Evolutionary conservation across 2,329 filamentous ascomycete genomes (phyloP).

Genomic region (Rhynchosporium agropyri): DNA sequence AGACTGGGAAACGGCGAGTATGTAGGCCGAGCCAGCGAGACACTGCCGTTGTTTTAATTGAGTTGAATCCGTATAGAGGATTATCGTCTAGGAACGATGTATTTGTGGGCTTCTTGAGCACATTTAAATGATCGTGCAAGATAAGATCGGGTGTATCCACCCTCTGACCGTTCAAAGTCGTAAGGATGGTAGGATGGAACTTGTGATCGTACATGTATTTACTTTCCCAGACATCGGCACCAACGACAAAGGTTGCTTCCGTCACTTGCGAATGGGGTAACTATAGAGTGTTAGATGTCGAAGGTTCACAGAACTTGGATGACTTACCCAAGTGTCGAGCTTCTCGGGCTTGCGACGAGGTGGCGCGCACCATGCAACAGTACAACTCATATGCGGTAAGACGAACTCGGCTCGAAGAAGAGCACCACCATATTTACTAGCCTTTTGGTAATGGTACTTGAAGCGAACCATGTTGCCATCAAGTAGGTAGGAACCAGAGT

Average conservation of each 20-base stretch:
- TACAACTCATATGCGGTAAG: constrained; percentile 54
- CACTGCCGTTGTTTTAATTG: constrained; percentile 33
- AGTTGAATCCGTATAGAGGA: constrained; percentile 52
- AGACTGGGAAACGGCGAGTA: constrained; percentile 43
- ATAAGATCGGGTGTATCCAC: constrained; percentile 57
- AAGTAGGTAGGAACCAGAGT: constrained; percentile 55
- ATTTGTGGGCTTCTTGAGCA: constrained; percentile 47
- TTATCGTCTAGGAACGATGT: constrained; percentile 54
- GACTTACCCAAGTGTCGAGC: constrained; percentile 44
- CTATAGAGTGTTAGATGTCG: constrained; percentile 48
- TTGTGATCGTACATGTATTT: constrained; percentile 52
- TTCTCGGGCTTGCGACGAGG: constrained; percentile 53
- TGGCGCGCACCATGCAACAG: constrained; percentile 55
- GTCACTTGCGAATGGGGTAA: constrained; percentile 57
- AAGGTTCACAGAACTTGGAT: constrained; percentile 50
- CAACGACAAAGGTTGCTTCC: constrained; percentile 56
- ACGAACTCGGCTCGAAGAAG: constrained; percentile 56
- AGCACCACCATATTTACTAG: constrained; percentile 55
- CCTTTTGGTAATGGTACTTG: constrained; percentile 57
- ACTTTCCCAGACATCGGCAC: constrained; percentile 54
- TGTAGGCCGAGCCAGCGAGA: constrained; percentile 44
- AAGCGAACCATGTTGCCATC: constrained; percentile 55
- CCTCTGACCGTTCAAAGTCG: constrained; percentile 51
- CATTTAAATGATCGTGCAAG: constrained; percentile 48
- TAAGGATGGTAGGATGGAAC: constrained; percentile 49